A percentile compares a stretch with the other conserved stretches of the same genome.
phyloP scores from a whole-genome alignment of 495 filamentous ascomycete genomes.

The Neurospora tetrasperma region DNA sequence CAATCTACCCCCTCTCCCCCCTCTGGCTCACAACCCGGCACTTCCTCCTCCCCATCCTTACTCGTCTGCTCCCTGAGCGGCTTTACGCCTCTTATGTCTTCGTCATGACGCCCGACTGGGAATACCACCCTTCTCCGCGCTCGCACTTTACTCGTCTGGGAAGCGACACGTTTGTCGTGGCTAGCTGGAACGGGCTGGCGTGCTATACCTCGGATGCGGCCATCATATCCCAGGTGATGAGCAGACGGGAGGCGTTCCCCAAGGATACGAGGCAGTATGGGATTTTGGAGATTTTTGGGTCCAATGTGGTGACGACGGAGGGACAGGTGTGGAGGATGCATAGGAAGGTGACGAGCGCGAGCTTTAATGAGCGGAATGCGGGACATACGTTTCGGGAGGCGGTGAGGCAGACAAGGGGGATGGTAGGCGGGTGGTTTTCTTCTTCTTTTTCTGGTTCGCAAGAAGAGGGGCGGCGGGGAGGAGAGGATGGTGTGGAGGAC shows the following conservation, averaged over 20 bases:
- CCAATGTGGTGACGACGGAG: constrained; percentile 55
- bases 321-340: constrained; percentile 55
- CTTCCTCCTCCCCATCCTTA: constrained; percentile 40
- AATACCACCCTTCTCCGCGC: constrained; percentile 21
- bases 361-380: constrained; percentile 65
- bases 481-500: constrained; percentile 4
- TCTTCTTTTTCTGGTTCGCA: neutral
- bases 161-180: constrained; percentile 41
- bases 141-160: constrained; percentile 27
- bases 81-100: constrained; percentile 23
- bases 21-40: constrained; percentile 39
- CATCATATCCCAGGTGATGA: constrained; percentile 48
- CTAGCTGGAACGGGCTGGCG: constrained; percentile 35
- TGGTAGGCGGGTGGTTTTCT: constrained; percentile 42
- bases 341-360: constrained; percentile 55
- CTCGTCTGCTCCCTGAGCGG: constrained; percentile 35
- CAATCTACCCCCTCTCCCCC: constrained; percentile 31
- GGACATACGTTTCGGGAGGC: constrained; percentile 51
- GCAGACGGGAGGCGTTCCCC: constrained; percentile 53
- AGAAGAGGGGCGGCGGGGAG: neutral
- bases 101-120: constrained; percentile 28
- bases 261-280: constrained; percentile 51
- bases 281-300: constrained; percentile 50
- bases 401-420: constrained; percentile 45
- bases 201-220: constrained; percentile 47